Percentiles rank a stretch among this genome's conserved stretches.
These are phyloP conservation scores for Euphorbia tirucalli DNA, from an alignment of 345 rosid genomes.

Conservation along the genomic window DNA sequence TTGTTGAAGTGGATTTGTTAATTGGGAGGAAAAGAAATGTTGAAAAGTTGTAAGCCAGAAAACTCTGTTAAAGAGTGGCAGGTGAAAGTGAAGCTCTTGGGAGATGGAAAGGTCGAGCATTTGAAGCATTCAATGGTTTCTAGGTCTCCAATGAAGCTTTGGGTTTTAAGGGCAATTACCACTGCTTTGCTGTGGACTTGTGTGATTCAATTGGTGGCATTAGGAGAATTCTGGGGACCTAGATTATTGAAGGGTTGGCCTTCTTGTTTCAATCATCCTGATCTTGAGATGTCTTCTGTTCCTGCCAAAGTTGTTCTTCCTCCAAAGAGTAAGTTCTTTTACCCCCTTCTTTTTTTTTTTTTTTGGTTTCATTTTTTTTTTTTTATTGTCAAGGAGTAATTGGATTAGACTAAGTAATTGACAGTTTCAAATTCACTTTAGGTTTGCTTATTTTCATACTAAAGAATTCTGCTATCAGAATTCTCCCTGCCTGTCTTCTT, in stretches of 20 bases:
- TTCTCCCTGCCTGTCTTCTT: not conserved
- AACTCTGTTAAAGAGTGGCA: conserved; percentile 42
- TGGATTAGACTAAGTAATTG: not conserved
- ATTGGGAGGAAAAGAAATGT: conserved; percentile 23
- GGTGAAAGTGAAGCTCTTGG: conserved; percentile 55
- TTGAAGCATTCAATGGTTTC: conserved; percentile 50
- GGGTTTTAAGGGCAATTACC: conserved; percentile 73
- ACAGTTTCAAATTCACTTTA: not conserved
- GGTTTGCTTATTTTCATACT: not conserved
- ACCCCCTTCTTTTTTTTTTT: too few species aligned
- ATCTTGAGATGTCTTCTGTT: conserved; percentile 37
- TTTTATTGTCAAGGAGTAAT: not conserved
- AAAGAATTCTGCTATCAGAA: not conserved
- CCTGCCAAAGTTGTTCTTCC: conserved; percentile 61
- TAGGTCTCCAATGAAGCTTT: conserved; percentile 63
- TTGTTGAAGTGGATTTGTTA: conserved; percentile 22
- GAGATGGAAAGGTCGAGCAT: conserved; percentile 54
- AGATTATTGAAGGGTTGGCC: conserved; percentile 79
- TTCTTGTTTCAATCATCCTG: conserved; percentile 65
- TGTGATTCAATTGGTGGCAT: conserved; percentile 66
- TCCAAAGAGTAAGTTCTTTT: conserved; percentile 64
- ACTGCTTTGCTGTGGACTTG: conserved; percentile 69
- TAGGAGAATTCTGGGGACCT: conserved; percentile 88
- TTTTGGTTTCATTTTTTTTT: not conserved
- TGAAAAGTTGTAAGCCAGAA: conserved; percentile 45